These are phyloP conservation scores for Phoma herbarum DNA, from an alignment of 2,329 filamentous ascomycete genomes.

Conservation along the genomic window DNA sequence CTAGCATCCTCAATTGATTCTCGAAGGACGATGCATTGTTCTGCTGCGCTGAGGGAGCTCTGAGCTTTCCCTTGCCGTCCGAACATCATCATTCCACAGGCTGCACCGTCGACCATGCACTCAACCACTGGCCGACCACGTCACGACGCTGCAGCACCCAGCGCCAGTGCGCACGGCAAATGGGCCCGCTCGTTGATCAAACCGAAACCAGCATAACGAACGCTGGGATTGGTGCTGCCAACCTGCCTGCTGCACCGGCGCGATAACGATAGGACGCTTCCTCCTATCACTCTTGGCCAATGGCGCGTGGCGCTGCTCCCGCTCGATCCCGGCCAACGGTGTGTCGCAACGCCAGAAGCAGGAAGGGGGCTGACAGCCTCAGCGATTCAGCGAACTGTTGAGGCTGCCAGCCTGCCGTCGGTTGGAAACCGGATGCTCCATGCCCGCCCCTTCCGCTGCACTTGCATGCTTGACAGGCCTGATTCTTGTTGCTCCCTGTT, in stretches of 20 bases:
- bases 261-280: conserved; percentile 38
- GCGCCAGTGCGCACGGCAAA: conserved; percentile 18
- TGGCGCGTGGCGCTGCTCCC: conserved; percentile 37
- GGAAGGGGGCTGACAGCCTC: conserved; percentile 35
- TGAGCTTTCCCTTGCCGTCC: conserved; percentile 8
- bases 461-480: conserved; percentile 22
- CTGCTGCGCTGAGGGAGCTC: background rate
- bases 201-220: conserved; percentile 34
- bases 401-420: conserved; percentile 28
- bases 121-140: conserved; percentile 25
- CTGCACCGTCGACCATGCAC: conserved; percentile 7
- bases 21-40: conserved; percentile 8
- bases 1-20: conserved; percentile 2
- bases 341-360: conserved; percentile 30
- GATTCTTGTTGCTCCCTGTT: conserved; percentile 1
- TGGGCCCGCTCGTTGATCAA: conserved; percentile 42
- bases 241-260: conserved; percentile 29
- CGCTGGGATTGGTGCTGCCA: conserved; percentile 32
- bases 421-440: conserved; percentile 26
- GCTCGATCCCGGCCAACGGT: conserved; percentile 39
- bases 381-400: conserved; percentile 32
- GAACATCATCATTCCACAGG: conserved; percentile 18
- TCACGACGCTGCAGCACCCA: conserved; percentile 31
- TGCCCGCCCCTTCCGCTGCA: conserved; percentile 20
- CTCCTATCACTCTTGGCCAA: conserved; percentile 30